Conservation (phyloP, 2,329 filamentous ascomycete species). For the Arthrinium puccinioides region DNA sequence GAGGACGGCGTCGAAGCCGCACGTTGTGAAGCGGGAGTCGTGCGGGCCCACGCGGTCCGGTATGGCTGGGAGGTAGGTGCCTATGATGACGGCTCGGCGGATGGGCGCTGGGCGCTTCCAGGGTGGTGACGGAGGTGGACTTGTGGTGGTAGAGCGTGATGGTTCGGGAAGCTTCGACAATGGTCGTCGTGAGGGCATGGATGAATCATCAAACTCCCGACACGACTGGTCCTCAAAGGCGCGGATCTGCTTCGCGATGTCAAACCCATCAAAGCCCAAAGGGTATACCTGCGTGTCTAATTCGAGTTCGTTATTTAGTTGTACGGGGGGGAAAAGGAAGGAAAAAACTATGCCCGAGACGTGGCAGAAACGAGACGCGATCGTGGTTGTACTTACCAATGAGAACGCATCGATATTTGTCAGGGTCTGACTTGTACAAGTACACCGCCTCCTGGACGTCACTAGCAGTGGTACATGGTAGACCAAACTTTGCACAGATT, state of each 20-base stretch:
- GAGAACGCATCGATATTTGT: conserved; percentile 35
- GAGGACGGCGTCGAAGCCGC: conserved; percentile 1
- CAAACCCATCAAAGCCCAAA: conserved; percentile 20
- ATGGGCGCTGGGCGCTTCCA: too few species aligned
- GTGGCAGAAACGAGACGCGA: background rate
- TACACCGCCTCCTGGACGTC: conserved; percentile 42
- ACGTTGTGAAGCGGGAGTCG: background rate
- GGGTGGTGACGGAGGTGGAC: too few species aligned
- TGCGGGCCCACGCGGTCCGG: background rate
- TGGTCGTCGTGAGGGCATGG: too few species aligned
- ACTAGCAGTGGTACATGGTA: conserved; percentile 24
- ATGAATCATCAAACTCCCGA: too few species aligned
- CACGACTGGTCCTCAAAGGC: conserved; percentile 13
- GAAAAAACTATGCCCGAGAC: background rate
- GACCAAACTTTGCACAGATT: conserved; percentile 7
- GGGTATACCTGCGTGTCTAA: too few species aligned
- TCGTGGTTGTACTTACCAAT: conserved; percentile 32
- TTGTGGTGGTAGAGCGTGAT: too few species aligned
- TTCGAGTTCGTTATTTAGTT: too few species aligned
- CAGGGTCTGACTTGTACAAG: conserved; percentile 24
- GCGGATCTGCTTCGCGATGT: conserved; percentile 19
- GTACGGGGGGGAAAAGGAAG: too few species aligned
- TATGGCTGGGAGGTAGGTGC: background rate
- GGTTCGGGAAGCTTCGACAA: too few species aligned
- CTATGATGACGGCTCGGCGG: background rate